Conservation (phyloP, 2,329 filamentous ascomycete species). For the Diaporthe aspalathi region DNA sequence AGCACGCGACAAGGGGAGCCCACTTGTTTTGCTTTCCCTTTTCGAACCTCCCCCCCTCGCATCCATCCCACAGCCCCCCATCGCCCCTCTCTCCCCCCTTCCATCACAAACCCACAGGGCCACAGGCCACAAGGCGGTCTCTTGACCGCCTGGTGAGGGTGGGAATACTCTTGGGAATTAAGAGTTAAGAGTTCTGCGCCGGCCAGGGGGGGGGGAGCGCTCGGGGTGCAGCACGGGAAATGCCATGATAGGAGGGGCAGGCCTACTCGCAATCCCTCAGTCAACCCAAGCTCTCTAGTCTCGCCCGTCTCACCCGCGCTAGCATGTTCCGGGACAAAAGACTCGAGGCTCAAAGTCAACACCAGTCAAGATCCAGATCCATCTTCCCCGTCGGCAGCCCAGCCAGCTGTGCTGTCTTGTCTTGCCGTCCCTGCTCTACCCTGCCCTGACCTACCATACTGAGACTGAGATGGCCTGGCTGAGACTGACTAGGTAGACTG, state of each 20-base stretch:
- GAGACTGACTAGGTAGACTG: background rate
- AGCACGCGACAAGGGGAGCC: background rate
- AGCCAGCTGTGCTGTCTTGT: background rate
- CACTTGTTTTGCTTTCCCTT: conserved; percentile 18
- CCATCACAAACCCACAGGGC: background rate
- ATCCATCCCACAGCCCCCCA: conserved; percentile 18
- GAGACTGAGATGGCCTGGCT: no score
- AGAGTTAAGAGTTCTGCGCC: background rate
- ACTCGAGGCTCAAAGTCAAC: background rate
- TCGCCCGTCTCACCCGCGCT: conserved; percentile 25
- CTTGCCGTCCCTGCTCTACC: no score
- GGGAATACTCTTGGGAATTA: conserved; percentile 20
- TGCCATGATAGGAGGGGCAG: conserved; percentile 32
- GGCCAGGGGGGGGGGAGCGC: background rate
- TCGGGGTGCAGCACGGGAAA: background rate
- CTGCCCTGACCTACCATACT: no score
- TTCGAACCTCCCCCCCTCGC: background rate
- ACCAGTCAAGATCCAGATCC: background rate
- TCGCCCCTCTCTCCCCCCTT: background rate
- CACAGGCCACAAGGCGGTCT: conserved; percentile 31
- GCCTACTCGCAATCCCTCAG: background rate
- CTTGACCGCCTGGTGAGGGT: conserved; percentile 31
- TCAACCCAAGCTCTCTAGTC: background rate
- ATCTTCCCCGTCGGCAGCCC: background rate
- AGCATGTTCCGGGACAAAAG: background rate